Evolutionary conservation across 2,329 filamentous ascomycete genomes (phyloP).

Genomic region (Penicillium italicum): DNA sequence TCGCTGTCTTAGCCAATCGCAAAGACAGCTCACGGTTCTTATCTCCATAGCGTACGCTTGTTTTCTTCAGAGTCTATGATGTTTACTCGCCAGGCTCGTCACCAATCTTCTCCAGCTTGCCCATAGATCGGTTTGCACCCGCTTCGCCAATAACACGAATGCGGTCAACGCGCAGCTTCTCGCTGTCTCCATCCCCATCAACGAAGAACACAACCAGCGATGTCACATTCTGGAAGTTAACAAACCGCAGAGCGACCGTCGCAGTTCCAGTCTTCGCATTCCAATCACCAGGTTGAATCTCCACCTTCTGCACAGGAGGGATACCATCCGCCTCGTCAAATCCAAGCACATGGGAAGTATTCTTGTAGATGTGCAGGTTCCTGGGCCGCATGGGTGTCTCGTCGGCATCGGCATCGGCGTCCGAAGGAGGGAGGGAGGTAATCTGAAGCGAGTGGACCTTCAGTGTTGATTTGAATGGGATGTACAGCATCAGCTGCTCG

Average conservation of each 20-base stretch:
- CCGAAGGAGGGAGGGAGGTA: slow-evolving; percentile 67
- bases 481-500: slow-evolving; percentile 89
- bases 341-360: slow-evolving; percentile 82
- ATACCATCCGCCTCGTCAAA: slow-evolving; percentile 93
- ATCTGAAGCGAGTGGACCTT: slow-evolving; percentile 87
- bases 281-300: slow-evolving; percentile 75
- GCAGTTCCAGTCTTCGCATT: slow-evolving; percentile 67
- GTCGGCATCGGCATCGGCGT: slow-evolving; percentile 57
- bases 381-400: slow-evolving; percentile 76
- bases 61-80: slow-evolving; percentile 10
- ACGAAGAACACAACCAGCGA: slow-evolving; percentile 85
- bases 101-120: slow-evolving; percentile 91
- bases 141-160: slow-evolving; percentile 73
- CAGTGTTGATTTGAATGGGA: slow-evolving; percentile 80
- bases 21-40: background rate
- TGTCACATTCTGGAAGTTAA: slow-evolving; percentile 95
- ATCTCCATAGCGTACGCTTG: slow-evolving; percentile 25
- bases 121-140: slow-evolving; percentile 88
- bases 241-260: slow-evolving; percentile 73
- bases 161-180: slow-evolving; percentile 71
- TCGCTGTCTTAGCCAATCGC: no score
- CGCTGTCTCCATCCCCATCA: slow-evolving; percentile 75
- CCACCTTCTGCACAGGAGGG: slow-evolving; percentile 73
- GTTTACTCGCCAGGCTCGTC: slow-evolving; percentile 63
- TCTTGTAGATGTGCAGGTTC: slow-evolving; percentile 80